Base-by-base conservation (phyloP, 176 grass and related monocot species). In the Carex littledalei region DNA sequence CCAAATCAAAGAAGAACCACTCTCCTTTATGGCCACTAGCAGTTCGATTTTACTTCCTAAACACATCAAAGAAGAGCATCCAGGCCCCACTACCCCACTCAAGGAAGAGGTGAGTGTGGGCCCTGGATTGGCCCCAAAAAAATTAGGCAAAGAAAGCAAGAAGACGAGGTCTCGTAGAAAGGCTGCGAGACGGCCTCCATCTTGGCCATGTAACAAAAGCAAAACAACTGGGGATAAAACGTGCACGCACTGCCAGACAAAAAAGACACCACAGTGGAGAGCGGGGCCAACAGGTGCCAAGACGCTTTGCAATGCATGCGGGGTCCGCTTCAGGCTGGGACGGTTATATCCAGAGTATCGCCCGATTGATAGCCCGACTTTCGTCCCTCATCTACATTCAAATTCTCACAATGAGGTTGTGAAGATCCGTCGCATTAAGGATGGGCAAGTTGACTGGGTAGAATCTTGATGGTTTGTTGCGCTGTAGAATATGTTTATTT, bases 361-460 rank as follows among this genome's bases (percentile, higher is more conserved):
- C 47, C 96, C 96, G 0, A 93, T 93, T 22, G 86, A 87, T 45
- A 99, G 96, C 90, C 96, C 96, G 52, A 99, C 91, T 75, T 99
- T 99, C 45, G 87, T 99, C 82, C 87, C 93, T n/a, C 8, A 69
- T 34, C 52, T 99, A 72, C 96, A 99, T 67, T 99, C 96, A 85
- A 99, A 99, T 72, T 98, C 95, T n/a, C 93, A 98, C 82, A 98
- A 91, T 86, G 92, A 95, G 88, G 95, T 98, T 81, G 95, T 91
- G 10, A 92, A 98, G 88, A 93, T 98, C 86, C 93, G 93, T 35
- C 81, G 74, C 24, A 24, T 56, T 14, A 78, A 56, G 50, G 50
- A 54, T 8, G 49, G 20, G 24, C 74, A 78, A 56, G 47, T 56
- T 16, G 74, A 78, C 50, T 78, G 50, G 50, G 50, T 78, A 56